A percentile compares a stretch with the other conserved stretches of the same genome.
These are phyloP conservation scores for Myotisia sp. DNA, from an alignment of 2,329 filamentous ascomycete species.

Conservation along the genomic window DNA sequence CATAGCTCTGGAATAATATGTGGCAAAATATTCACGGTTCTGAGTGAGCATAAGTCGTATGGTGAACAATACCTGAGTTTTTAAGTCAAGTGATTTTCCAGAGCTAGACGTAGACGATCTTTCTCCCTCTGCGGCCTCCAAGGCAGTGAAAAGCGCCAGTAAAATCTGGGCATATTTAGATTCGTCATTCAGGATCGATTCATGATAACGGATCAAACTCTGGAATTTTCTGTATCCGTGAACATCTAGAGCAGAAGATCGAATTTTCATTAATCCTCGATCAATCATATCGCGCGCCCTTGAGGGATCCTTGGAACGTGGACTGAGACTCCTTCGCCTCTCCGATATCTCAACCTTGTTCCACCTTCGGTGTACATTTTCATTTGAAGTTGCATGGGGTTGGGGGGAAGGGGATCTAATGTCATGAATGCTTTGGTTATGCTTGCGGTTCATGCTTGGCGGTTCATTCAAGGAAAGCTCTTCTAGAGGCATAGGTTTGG, in stretches of 20 bases:
- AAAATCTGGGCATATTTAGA: constrained; percentile 26
- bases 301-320: constrained; percentile 25
- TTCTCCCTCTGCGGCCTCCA: constrained; percentile 21
- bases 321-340: constrained; percentile 23
- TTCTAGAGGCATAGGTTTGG: constrained; percentile 22
- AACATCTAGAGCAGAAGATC: constrained; percentile 25
- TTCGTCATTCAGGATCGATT: constrained; percentile 23
- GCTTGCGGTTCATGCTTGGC: constrained; percentile 15
- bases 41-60: constrained; percentile 27
- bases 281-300: constrained; percentile 27
- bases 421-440: constrained; percentile 13
- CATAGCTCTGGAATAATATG: constrained; percentile 23
- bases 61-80: constrained; percentile 30
- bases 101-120: constrained; percentile 16
- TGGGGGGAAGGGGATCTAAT: constrained; percentile 5
- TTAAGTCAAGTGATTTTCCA: constrained; percentile 21
- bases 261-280: constrained; percentile 25
- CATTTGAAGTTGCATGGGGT: constrained; percentile 9
- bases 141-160: constrained; percentile 23
- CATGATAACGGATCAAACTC: constrained; percentile 25
- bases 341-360: constrained; percentile 20
- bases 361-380: constrained; percentile 20
- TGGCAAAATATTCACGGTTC: constrained; percentile 22
- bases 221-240: constrained; percentile 32
- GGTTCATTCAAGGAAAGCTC: constrained; percentile 29